A percentile compares a stretch with the other conserved stretches of the same genome.
phyloP scores from a whole-genome alignment of 176 grass and related monocot species.

The Phoenix dactylifera region DNA sequence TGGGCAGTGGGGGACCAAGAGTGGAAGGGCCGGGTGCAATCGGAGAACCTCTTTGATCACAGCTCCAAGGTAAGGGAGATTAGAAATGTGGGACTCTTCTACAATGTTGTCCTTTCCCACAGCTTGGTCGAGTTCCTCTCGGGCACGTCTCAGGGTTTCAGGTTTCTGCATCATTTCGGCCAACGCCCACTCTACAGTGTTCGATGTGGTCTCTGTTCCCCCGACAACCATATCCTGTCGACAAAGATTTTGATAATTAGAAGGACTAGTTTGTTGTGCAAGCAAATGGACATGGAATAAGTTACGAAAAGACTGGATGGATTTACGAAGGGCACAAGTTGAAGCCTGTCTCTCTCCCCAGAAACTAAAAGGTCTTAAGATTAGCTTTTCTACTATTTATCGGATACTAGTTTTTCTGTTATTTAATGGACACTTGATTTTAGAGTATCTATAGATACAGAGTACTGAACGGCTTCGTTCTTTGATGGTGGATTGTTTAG shows the following conservation, averaged over 20 bases:
- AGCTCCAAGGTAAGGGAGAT: constrained; percentile 42
- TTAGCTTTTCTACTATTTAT: too few relatives aligned
- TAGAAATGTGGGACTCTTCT: constrained; percentile 38
- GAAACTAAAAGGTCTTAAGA: too few relatives aligned
- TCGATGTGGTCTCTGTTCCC: constrained; percentile 59
- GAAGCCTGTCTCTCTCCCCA: too few relatives aligned
- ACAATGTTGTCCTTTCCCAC: constrained; percentile 45
- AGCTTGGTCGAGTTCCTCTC: constrained; percentile 44
- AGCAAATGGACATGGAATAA: too few relatives aligned
- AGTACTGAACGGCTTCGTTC: too few relatives aligned
- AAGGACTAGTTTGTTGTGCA: too few relatives aligned
- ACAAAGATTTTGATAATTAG: neutral
- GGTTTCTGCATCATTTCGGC: constrained; percentile 44
- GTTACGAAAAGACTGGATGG: too few relatives aligned
- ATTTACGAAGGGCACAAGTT: too few relatives aligned
- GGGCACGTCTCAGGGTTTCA: constrained; percentile 16
- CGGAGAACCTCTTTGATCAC: constrained; percentile 69
- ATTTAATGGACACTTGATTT: too few relatives aligned
- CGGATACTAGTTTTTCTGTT: too few relatives aligned
- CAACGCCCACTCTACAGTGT: constrained; percentile 67
- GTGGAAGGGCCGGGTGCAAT: constrained; percentile 59
- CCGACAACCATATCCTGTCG: constrained; percentile 60
- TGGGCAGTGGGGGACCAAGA: constrained; percentile 63
- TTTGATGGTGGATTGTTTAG: too few relatives aligned
- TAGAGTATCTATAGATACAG: too few relatives aligned